phyloP scores from a whole-genome alignment of 768 basidiomycete genomes.

The Amanita molliuscula region DNA sequence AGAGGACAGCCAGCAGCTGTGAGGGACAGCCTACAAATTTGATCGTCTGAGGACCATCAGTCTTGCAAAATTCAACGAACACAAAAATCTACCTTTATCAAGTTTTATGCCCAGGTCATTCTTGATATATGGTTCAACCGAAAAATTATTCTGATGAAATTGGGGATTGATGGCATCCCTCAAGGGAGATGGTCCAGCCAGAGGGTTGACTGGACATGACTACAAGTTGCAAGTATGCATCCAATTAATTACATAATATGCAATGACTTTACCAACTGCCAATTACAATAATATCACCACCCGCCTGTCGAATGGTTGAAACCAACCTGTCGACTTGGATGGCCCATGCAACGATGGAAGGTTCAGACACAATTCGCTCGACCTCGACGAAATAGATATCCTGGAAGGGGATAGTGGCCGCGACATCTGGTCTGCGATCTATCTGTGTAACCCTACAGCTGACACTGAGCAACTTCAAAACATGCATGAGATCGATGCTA shows the following conservation, averaged over 20 bases:
- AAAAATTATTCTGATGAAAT: conserved; percentile 89
- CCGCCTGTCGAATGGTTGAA: conserved; percentile 20
- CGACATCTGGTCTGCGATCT: conserved; percentile 52
- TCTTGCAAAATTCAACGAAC: conserved; percentile 1
- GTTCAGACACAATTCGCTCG: conserved; percentile 12
- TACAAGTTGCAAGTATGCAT: background rate
- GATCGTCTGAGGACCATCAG: conserved; percentile 52
- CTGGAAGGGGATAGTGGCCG: conserved; percentile 32
- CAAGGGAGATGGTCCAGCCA: conserved; percentile 46
- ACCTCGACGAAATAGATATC: conserved; percentile 62
- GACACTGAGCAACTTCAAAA: conserved; percentile 24
- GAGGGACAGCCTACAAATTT: conserved; percentile 83
- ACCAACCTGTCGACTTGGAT: conserved; percentile 3
- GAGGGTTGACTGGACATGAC: conserved; percentile 37
- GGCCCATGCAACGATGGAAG: conserved; percentile 6
- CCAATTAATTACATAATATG: background rate
- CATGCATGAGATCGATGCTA: conserved; percentile 14
- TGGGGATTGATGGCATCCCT: conserved; percentile 77
- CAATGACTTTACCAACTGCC: conserved; percentile 36
- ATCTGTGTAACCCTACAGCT: conserved; percentile 35
- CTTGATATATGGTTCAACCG: conserved; percentile 75
- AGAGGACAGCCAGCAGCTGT: conserved; percentile 83
- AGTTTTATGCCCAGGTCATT: conserved; percentile 76
- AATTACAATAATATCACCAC: conserved; percentile 27
- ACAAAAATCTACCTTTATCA: conserved; percentile 65